These are phyloP conservation scores for Entomortierella lignicola DNA, from an alignment of 192 early-diverging fungal genomes.

Conservation along the genomic window DNA sequence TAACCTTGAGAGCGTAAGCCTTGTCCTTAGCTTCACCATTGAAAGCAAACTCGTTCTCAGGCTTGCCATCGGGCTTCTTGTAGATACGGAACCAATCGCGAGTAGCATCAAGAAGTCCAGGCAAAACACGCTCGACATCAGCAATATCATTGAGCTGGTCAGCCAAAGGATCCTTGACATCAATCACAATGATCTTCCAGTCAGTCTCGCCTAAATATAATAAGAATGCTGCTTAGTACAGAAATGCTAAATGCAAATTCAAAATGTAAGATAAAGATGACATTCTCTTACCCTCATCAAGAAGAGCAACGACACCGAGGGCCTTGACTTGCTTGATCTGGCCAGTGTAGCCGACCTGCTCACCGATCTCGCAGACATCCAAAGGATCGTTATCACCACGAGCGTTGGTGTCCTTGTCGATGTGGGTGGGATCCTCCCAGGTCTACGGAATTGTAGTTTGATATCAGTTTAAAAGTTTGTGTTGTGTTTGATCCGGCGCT, in stretches of 20 bases:
- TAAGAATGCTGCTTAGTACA: no score
- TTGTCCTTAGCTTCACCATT: constrained; percentile 84
- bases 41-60: constrained; percentile 99
- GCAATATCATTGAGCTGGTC: constrained; percentile 97
- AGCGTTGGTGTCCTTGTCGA: constrained; percentile 93
- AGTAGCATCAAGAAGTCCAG: constrained; percentile 93
- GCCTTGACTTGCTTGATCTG: constrained; percentile 99
- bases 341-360: constrained; percentile 87
- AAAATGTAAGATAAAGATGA: not conserved
- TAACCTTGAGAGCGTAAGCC: constrained; percentile 87
- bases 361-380: constrained; percentile 98
- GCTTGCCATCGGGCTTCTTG: constrained; percentile 99
- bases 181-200: constrained; percentile 99
- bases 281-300: constrained; percentile 84
- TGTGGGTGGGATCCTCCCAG: constrained; percentile 96
- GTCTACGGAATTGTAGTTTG: constrained; percentile 62
- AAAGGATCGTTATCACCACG: constrained; percentile 97
- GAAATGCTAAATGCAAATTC: no score
- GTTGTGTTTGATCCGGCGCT: no score
- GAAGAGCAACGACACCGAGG: constrained; percentile 96
- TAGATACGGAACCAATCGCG: constrained; percentile 99
- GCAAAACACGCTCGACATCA: constrained; percentile 96
- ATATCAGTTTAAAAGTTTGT: not conserved
- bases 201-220: constrained; percentile 83
- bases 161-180: constrained; percentile 97